These are phyloP conservation scores for Psidium friedrichsthalianum DNA, from an alignment of 345 rosid genomes.

Conservation along the genomic window DNA sequence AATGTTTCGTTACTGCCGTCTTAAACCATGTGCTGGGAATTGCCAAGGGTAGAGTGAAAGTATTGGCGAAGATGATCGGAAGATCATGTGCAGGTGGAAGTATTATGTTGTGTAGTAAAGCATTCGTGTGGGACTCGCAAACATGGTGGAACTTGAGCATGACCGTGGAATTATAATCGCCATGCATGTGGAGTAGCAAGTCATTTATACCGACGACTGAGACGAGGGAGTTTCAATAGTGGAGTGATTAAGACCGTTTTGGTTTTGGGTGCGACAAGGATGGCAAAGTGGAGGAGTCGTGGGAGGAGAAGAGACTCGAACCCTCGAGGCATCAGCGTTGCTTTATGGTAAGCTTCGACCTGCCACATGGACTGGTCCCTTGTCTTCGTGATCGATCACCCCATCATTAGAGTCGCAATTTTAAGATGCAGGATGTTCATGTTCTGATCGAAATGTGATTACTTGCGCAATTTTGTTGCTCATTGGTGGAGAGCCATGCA, in stretches of 20 bases:
- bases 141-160: too few species aligned
- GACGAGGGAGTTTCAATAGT: not conserved
- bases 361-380: not conserved
- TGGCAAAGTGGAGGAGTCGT: constrained; percentile 21
- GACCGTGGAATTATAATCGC: too few species aligned
- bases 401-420: not conserved
- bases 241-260: not conserved
- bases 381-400: not conserved
- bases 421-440: not conserved
- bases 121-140: too few species aligned
- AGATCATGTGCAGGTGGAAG: too few species aligned
- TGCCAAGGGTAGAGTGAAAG: too few species aligned
- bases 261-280: constrained; percentile 4
- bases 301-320: constrained; percentile 21
- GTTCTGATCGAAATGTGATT: not conserved
- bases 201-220: not conserved
- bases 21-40: too few species aligned
- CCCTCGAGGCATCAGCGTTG: constrained; percentile 10
- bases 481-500: not conserved
- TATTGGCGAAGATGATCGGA: too few species aligned
- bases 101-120: too few species aligned
- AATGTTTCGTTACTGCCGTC: too few species aligned
- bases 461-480: not conserved
- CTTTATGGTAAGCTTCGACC: constrained; percentile 5
- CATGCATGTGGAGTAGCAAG: too few species aligned